These are phyloP conservation scores for Ordospora colligata DNA, from an alignment of 371 early-diverging fungal genomes.

Conservation along the genomic window DNA sequence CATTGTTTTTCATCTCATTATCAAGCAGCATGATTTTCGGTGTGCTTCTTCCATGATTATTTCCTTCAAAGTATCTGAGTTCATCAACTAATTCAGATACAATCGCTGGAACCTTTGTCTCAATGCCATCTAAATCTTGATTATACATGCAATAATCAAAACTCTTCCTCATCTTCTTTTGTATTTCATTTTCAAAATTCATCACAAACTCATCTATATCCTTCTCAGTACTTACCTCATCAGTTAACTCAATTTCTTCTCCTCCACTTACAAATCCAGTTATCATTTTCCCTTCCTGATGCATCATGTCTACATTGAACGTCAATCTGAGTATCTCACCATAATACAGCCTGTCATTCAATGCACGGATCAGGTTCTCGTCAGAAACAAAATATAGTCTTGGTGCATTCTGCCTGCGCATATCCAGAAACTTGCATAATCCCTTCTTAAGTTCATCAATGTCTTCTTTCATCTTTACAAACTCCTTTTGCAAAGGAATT, in stretches of 20 bases:
- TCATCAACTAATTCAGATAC: background rate
- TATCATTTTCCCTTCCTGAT: background rate
- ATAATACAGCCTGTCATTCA: constrained; percentile 26
- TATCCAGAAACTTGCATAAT: background rate
- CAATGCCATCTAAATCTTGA: background rate
- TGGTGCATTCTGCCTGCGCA: constrained; percentile 27
- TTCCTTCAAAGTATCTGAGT: constrained; percentile 11
- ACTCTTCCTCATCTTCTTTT: background rate
- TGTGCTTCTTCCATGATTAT: background rate
- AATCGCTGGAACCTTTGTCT: background rate
- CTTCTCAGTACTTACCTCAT: background rate
- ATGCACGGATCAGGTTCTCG: constrained; percentile 64
- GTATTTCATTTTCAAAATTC: background rate
- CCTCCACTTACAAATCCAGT: constrained; percentile 4
- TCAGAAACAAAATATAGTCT: constrained; percentile 65
- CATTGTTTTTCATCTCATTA: background rate
- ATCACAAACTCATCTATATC: background rate
- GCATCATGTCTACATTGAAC: constrained; percentile 23
- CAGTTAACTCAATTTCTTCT: background rate
- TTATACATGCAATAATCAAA: background rate
- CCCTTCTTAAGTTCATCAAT: background rate
- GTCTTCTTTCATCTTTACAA: background rate
- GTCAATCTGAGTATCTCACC: background rate
- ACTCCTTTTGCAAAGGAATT: background rate
- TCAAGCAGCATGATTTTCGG: background rate